Conservation (phyloP, 306 rosid species). For the Clitoria ternatea region DNA sequence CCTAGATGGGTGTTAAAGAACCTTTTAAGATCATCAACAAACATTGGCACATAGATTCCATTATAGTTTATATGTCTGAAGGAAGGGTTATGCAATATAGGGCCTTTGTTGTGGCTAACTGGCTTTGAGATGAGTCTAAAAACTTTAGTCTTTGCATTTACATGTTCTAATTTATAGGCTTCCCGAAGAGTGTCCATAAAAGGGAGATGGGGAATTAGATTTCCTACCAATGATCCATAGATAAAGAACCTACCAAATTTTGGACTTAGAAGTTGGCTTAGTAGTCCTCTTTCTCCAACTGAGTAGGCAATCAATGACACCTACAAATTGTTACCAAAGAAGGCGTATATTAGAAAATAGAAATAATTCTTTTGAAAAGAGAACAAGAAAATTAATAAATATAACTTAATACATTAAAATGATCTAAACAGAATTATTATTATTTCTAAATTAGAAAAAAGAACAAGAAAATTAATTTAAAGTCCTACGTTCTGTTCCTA, state of each 20-base stretch:
- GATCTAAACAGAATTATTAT: not conserved
- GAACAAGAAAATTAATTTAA: too few relatives aligned
- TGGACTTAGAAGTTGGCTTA: conserved; percentile 42
- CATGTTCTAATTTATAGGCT: conserved; percentile 31
- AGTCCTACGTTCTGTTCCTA: conserved; percentile 32
- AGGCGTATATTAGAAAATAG: not conserved
- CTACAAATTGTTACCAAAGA: conserved; percentile 20
- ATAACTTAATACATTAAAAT: not conserved
- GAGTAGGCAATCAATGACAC: conserved; percentile 46
- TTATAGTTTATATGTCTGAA: conserved; percentile 37
- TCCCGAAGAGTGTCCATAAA: conserved; percentile 27
- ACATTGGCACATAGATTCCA: conserved; percentile 49
- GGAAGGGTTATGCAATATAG: conserved; percentile 46
- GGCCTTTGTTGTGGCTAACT: conserved; percentile 52
- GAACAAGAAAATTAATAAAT: not conserved
- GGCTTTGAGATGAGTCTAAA: conserved; percentile 54
- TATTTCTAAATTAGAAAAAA: not conserved
- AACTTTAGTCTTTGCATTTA: conserved; percentile 37
- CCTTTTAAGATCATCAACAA: conserved; percentile 41
- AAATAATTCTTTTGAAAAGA: not conserved
- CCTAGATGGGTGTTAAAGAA: conserved; percentile 35
- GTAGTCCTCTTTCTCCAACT: conserved; percentile 42
- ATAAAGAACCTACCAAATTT: conserved; percentile 47
- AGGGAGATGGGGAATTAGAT: conserved; percentile 32
- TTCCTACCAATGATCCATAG: conserved; percentile 38